phyloP scores from a whole-genome alignment of 1,284 basidiomycete species.

The Inonotus hispidus region DNA sequence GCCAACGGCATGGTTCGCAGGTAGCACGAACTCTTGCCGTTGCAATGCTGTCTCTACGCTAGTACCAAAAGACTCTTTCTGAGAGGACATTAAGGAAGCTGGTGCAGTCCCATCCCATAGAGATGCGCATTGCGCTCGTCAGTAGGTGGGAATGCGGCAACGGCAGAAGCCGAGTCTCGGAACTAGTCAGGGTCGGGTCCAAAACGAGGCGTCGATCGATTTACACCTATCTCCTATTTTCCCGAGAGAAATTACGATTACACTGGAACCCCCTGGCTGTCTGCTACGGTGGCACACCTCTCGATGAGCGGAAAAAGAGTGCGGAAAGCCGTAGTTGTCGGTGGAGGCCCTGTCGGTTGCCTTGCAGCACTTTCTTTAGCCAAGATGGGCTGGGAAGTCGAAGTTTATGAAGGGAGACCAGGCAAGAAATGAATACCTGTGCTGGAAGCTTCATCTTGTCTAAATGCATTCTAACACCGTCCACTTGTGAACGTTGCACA shows the following conservation, averaged over 20 bases:
- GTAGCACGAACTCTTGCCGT: slow-evolving; percentile 9
- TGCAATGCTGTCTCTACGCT: not conserved
- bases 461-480: slow-evolving; percentile 19
- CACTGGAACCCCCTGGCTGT: not conserved
- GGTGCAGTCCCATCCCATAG: too few species aligned
- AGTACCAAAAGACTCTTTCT: not conserved
- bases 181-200: not conserved
- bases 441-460: slow-evolving; percentile 15
- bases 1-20: slow-evolving; percentile 14
- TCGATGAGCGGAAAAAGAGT: not conserved
- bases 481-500: slow-evolving; percentile 27
- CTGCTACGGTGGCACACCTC: not conserved
- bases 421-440: slow-evolving; percentile 44
- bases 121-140: too few species aligned
- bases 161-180: too few species aligned
- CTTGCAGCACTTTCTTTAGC: slow-evolving; percentile 85
- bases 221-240: not conserved
- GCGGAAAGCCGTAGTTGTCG: slow-evolving; percentile 58
- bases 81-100: not conserved
- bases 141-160: too few species aligned
- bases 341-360: slow-evolving; percentile 94
- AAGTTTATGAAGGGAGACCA: slow-evolving; percentile 84
- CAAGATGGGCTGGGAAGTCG: slow-evolving; percentile 84
- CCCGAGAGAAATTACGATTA: not conserved
- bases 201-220: not conserved